Base-by-base conservation (phyloP, 1,284 basidiomycete species). In the Gomphus bonarii region DNA sequence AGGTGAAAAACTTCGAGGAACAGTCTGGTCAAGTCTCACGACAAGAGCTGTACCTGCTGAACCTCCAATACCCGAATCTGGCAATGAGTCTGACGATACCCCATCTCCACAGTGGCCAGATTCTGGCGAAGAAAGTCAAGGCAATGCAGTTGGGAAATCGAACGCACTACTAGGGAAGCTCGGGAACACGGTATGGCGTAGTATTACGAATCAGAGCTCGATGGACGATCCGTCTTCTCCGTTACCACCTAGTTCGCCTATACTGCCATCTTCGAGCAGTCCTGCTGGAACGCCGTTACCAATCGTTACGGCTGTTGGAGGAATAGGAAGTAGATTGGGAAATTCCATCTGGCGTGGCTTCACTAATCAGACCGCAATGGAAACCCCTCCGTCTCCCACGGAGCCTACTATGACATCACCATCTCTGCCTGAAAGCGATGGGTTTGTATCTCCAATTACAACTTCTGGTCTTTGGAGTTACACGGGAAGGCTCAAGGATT, bases 281-380 rank as follows among this genome's bases (percentile, higher is more conserved):
- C 65, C 69, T 3, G 63, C 69, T 0, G 63, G 68, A 35, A 64
- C 66, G n/a, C 54, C 58, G n/a, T 61, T 66, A 28, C 44, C 50
- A 18, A 55, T 56, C 28, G 54, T 61, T 44, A 56, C 61, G 30
- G 54, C 58, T 35, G 52, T 58, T 31, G 50, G 53, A 49, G 57
- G 40, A 57, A 20, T 55, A 22, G 54, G 54, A 33, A 48, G 44
- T n/a, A 47, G 38, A 48, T 28, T 55, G 4, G 51, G 51, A 14
- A 53, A 53, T 31, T 42, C 51, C 38, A 43, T 53, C n/a, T 55
- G 54, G 54, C 42, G 54, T 16, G 55, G 55, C 3, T 81, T 88
- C 61, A 86, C 83, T 2, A 88, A 87, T 63, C 81, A 84, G 66
- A 79, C 76, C 55, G 80, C 83, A 1, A 84, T 85, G 82, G 84